Evolutionary conservation across 345 rosid genomes (phyloP), one percentile per base, ranked within the genome.

Genomic region (Eucalyptus urophylla): DNA sequence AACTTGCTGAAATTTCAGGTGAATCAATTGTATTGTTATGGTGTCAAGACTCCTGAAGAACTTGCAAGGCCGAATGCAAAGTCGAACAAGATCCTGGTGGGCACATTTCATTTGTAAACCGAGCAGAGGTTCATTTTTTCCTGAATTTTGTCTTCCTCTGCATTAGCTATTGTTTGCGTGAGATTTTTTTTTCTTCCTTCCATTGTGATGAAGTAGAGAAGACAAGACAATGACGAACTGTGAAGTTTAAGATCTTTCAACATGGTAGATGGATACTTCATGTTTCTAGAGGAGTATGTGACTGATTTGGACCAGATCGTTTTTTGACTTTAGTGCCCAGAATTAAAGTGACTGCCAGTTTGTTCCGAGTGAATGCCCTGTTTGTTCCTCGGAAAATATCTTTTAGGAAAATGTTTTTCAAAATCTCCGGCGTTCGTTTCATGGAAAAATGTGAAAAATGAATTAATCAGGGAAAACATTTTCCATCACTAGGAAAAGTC

Each of bases 41-140:
- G 95, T 89, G 97, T 97, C 67, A 87, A 86, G 85, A 93, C 91
- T 40, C 95, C 93, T 90, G 83, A 96, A 93, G 95, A 93, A 87
- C 60, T 89, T 50, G 96, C 94, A 87, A 93, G 92, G 92, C 91
- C 86, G 91, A 92, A 92, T 31, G 93, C 76, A 4, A 65, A 65
- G 76, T 65, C 91, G 92, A 92, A 88, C 86, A 50, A 65, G 76
- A 60, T 65, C 37, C 91, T 91, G 50, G 94, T 54, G 92, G 90
- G 33, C 96, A 94, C 91, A 92, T 94, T 91, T 85, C 49, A 54
- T 95, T 88, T 95, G 97, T 90, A 89, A 90, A 76, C 25, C 92
- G 27, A 89, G 87, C 89, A 80, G 98, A 98, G 95, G 97, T 65
- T 65, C 76, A 65, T 65, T 1, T 65, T n/a, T 65, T 4, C 76